These are phyloP conservation scores for Quercus phellos DNA, from an alignment of 331 rosid species.

Conservation along the genomic window DNA sequence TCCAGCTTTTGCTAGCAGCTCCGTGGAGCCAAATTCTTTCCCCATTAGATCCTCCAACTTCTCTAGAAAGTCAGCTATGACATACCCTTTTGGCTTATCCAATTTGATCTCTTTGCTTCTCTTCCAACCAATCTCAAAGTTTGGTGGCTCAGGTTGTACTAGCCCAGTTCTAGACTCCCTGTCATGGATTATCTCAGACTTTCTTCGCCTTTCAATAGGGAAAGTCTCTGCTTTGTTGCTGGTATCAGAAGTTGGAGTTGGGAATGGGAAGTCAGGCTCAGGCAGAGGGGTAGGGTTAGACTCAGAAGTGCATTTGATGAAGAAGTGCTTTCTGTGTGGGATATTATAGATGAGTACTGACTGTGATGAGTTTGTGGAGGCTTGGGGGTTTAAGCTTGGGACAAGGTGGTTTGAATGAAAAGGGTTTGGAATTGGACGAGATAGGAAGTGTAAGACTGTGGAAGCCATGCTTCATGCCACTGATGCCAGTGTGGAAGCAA, in stretches of 20 bases:
- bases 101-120: slow-evolving; percentile 64
- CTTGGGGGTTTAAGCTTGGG: slow-evolving; percentile 19
- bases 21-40: slow-evolving; percentile 65
- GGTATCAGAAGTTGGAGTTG: slow-evolving; percentile 41
- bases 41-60: slow-evolving; percentile 66
- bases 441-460: slow-evolving; percentile 32
- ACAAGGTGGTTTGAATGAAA: slow-evolving; percentile 9
- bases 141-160: slow-evolving; percentile 54
- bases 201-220: slow-evolving; percentile 70
- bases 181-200: slow-evolving; percentile 56
- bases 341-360: neutral
- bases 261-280: slow-evolving; percentile 35
- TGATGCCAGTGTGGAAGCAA: neutral
- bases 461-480: slow-evolving; percentile 45
- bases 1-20: slow-evolving; percentile 58
- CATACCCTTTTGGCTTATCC: slow-evolving; percentile 73
- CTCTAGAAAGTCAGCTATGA: slow-evolving; percentile 70
- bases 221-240: slow-evolving; percentile 50
- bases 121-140: slow-evolving; percentile 83
- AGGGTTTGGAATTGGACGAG: slow-evolving; percentile 14
- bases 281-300: slow-evolving; percentile 12
- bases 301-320: slow-evolving; percentile 31
- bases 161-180: slow-evolving; percentile 33
- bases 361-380: slow-evolving; percentile 18
- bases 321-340: slow-evolving; percentile 25